Base-by-base conservation (phyloP, 2,329 filamentous ascomycete genomes). In the Sporothrix schenckii region DNA sequence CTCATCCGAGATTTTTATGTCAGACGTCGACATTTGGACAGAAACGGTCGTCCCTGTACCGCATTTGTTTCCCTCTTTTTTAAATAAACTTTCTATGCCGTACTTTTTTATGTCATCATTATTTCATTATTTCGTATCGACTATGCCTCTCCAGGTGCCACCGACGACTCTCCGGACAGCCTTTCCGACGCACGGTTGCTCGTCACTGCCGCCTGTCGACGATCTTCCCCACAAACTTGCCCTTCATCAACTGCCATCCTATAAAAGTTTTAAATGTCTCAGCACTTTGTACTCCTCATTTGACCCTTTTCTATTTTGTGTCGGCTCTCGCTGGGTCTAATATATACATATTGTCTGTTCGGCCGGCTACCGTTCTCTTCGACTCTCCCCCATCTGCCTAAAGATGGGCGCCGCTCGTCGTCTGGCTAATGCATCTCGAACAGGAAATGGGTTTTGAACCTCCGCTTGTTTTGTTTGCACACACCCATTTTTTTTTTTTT, bases 371-470 rank as follows among this genome's bases (percentile, higher is more conserved):
- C 66, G 24, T 44, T 68, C 66, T 53, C 52, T 39, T 61, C 50
- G 41, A 56, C 54, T 44, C 21, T 5, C 41, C 30, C 47, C 44
- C 16, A 63, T 70, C 69, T 68, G 69, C 53, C 69, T 70, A 67
- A 70, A 67, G 52, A 16, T 67, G 24, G 61, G 44, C 34, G 27
- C 39, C 24, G n/a, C 21, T 44, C n/a, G 39, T 63, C 21, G 58
- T 63, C 61, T 70, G 69, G 69, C n/a, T 68, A 68, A 70, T 70
- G 61, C 63, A 70, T 68, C 69, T 70, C 63, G 63, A 70, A 70
- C 69, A 41, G 69, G 63, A 56, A 68, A 70, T 39, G 60, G 69
- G 53, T 5, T 7, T 53, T 52, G 19, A 27, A 16, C 44, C 69
- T 66, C 69, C 69, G 69, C n/a, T 10, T 10, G 34, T 27, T n/a